A percentile compares a stretch with the other conserved stretches of the same genome.
Conservation (phyloP, 768 basidiomycete species). For the Leccinum boreale region DNA sequence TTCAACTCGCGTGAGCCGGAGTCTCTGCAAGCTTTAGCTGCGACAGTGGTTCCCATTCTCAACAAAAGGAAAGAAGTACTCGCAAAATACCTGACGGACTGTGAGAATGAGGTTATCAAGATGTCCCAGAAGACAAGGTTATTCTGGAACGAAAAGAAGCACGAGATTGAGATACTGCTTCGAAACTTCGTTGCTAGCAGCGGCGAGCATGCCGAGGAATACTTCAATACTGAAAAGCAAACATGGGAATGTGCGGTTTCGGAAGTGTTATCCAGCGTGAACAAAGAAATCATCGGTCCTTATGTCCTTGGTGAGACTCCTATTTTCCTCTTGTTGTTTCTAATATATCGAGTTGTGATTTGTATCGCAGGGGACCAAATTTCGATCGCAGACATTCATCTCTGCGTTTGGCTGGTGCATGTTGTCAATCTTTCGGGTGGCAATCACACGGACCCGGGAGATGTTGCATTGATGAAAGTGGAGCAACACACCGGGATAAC, state of each 20-base stretch:
- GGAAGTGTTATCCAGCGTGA: slow-evolving; percentile 44
- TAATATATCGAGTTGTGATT: neutral
- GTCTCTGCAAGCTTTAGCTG: slow-evolving; percentile 49
- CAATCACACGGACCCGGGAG: slow-evolving; percentile 46
- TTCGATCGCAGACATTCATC: slow-evolving; percentile 77
- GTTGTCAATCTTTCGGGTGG: slow-evolving; percentile 60
- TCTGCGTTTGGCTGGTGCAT: slow-evolving; percentile 71
- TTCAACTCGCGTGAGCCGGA: slow-evolving; percentile 56
- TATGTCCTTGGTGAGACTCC: slow-evolving; percentile 58
- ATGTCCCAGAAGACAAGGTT: slow-evolving; percentile 60
- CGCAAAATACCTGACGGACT: slow-evolving; percentile 47
- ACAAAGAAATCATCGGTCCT: slow-evolving; percentile 60
- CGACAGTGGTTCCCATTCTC: slow-evolving; percentile 40
- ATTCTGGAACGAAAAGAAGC: slow-evolving; percentile 60
- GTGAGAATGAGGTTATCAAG: slow-evolving; percentile 42
- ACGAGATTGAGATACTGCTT: slow-evolving; percentile 40
- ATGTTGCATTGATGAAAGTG: slow-evolving; percentile 46
- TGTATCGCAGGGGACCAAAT: slow-evolving; percentile 69
- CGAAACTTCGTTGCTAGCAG: slow-evolving; percentile 47
- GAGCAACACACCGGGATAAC: slow-evolving; percentile 44
- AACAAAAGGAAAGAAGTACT: slow-evolving; percentile 49
- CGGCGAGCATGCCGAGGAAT: slow-evolving; percentile 43
- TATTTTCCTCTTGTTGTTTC: neutral
- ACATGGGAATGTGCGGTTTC: slow-evolving; percentile 53
- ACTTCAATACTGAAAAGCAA: slow-evolving; percentile 46